Conservation (phyloP, 139 green algal species). For the Pycnococcus provasolii region DNA sequence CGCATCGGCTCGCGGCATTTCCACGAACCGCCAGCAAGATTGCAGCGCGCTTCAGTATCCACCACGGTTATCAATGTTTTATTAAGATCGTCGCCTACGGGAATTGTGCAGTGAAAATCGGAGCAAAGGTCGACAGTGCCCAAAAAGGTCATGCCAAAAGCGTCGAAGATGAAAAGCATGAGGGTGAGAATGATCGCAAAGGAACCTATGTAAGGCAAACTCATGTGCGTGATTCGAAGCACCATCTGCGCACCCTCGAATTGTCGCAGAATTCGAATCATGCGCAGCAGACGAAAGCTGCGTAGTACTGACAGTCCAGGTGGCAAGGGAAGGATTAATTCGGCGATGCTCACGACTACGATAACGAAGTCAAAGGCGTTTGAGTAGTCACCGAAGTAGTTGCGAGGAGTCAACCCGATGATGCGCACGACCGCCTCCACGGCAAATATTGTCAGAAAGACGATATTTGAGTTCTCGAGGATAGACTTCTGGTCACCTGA, state of each 20-base stretch:
- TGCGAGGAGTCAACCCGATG: background rate
- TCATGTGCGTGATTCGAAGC: background rate
- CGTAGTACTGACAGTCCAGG: background rate
- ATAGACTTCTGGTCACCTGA: slow-evolving; percentile 7
- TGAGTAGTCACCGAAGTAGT: slow-evolving; percentile 17
- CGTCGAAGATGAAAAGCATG: slow-evolving; percentile 49
- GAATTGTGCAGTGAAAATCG: too few species aligned
- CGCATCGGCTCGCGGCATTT: too few species aligned
- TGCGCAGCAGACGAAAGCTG: slow-evolving; percentile 3
- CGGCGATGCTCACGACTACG: slow-evolving; percentile 7
- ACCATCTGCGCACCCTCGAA: slow-evolving; percentile 8
- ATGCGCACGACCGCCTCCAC: slow-evolving; percentile 17
- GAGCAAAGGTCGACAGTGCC: too few species aligned
- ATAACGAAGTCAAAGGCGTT: slow-evolving; percentile 19
- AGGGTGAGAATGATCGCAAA: slow-evolving; percentile 39
- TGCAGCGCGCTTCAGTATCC: too few species aligned
- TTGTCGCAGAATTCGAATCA: background rate
- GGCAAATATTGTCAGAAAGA: too few species aligned
- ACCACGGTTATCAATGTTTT: too few species aligned
- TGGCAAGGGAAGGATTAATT: background rate
- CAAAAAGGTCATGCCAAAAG: slow-evolving; percentile 35
- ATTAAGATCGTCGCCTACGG: too few species aligned
- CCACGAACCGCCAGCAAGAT: too few species aligned
- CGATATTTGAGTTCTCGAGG: slow-evolving; percentile 31
- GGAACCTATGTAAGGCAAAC: too few species aligned